Conservation (phyloP, 257 asterid genomes). For the Solanum chilense region DNA sequence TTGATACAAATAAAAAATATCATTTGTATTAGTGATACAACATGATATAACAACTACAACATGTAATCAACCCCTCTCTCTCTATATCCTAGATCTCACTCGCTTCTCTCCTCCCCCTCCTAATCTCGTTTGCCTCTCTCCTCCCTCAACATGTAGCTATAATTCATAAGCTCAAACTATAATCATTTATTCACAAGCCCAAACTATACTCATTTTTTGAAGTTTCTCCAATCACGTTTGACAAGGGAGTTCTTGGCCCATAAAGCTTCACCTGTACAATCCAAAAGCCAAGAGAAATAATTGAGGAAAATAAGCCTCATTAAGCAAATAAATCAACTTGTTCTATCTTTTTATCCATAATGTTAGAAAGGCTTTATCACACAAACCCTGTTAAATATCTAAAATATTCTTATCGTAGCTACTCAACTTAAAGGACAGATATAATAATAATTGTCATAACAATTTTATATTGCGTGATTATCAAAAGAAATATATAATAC, state of each 20-base stretch:
- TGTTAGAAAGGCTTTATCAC: neutral
- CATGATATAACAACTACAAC: neutral
- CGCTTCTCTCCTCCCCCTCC: neutral
- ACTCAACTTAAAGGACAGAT: neutral
- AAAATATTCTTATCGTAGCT: neutral
- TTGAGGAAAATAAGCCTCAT: neutral
- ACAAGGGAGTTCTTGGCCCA: no score
- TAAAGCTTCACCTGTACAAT: constrained; percentile 18
- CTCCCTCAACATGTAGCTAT: neutral
- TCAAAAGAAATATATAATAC: neutral
- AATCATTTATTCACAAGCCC: no score
- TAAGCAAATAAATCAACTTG: neutral
- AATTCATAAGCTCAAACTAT: no score
- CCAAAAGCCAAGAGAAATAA: neutral
- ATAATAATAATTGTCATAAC: neutral
- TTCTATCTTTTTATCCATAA: neutral
- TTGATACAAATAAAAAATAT: neutral
- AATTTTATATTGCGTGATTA: neutral
- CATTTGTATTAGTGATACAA: neutral
- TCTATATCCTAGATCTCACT: neutral
- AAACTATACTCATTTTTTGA: no score
- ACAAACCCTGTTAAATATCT: neutral
- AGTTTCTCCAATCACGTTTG: no score
- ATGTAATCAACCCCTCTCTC: neutral
- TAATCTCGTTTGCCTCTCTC: neutral